Evolutionary conservation across 2,329 filamentous ascomycete species (phyloP).

Genomic region (Clarireedia monteithiana): DNA sequence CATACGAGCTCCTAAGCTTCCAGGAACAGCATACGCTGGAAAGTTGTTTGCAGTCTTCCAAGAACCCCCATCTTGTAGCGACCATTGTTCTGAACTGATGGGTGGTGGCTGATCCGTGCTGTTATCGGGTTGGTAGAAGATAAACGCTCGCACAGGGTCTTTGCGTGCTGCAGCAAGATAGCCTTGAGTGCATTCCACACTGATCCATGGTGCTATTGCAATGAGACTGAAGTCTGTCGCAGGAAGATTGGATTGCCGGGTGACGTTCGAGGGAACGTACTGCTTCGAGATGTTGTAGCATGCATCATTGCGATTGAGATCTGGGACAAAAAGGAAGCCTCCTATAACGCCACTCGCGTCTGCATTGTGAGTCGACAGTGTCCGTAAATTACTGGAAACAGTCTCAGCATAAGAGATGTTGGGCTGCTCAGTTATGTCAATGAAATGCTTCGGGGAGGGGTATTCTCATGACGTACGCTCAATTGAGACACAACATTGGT

Average conservation of each 20-base stretch:
- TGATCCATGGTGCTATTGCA: conserved; percentile 82
- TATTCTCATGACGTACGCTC: conserved; percentile 16
- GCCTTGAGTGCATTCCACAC: conserved; percentile 59
- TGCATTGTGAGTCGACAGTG: conserved; percentile 62
- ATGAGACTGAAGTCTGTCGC: conserved; percentile 64
- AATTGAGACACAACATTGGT: conserved; percentile 19
- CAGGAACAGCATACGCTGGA: conserved; percentile 77
- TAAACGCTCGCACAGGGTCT: conserved; percentile 53
- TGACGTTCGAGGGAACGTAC: conserved; percentile 70
- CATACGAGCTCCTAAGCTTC: conserved; percentile 56
- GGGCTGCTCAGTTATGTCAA: conserved; percentile 15
- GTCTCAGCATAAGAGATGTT: conserved; percentile 25
- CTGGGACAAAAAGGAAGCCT: conserved; percentile 81
- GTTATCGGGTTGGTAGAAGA: conserved; percentile 55
- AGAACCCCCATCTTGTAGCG: conserved; percentile 56
- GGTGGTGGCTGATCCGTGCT: conserved; percentile 55
- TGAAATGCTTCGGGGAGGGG: not conserved
- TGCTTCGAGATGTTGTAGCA: conserved; percentile 56
- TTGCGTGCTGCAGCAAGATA: conserved; percentile 58
- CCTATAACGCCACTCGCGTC: conserved; percentile 53
- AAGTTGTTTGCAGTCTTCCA: conserved; percentile 68
- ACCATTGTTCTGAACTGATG: conserved; percentile 58
- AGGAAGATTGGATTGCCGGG: conserved; percentile 61
- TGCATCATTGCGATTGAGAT: conserved; percentile 46
- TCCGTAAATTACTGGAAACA: conserved; percentile 58